phyloP scores from a whole-genome alignment of 768 basidiomycete genomes.

The Tricholoma bakamatsutake region DNA sequence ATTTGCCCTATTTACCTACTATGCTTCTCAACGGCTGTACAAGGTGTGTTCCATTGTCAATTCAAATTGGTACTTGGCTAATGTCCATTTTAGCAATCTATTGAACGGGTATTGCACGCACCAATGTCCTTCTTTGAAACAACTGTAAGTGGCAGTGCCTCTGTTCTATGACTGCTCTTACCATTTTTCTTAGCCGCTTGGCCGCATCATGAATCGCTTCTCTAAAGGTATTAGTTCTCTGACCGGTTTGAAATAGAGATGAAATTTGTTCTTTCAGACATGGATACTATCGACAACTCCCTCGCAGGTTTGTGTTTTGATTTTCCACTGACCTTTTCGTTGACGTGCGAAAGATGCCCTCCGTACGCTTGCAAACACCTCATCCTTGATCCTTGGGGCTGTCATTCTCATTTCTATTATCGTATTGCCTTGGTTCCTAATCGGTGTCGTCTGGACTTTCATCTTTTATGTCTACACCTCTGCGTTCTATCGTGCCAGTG shows the following conservation, averaged over 20 bases:
- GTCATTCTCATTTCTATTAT: conserved; percentile 76
- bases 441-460: too few relatives aligned
- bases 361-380: conserved; percentile 63
- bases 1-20: conserved; percentile 67
- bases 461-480: too few relatives aligned
- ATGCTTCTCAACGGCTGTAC: conserved; percentile 69
- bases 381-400: conserved; percentile 64
- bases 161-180: conserved; percentile 1
- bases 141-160: conserved; percentile 38
- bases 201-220: conserved; percentile 88
- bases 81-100: conserved; percentile 39
- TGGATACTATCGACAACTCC: conserved; percentile 76
- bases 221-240: conserved; percentile 50
- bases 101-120: conserved; percentile 70
- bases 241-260: neutral
- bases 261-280: conserved; percentile 34
- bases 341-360: conserved; percentile 44
- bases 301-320: conserved; percentile 41
- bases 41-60: conserved; percentile 25
- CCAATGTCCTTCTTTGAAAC: conserved; percentile 92
- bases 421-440: conserved; percentile 79
- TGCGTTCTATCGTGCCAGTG: conserved; percentile 78
- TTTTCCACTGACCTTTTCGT: neutral
- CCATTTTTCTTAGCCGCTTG: conserved; percentile 49
- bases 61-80: neutral